Evolutionary conservation across 2,329 filamentous ascomycete species (phyloP), one percentile per base, ranked within the genome.

Genomic region (Sclerotinia borealis): DNA sequence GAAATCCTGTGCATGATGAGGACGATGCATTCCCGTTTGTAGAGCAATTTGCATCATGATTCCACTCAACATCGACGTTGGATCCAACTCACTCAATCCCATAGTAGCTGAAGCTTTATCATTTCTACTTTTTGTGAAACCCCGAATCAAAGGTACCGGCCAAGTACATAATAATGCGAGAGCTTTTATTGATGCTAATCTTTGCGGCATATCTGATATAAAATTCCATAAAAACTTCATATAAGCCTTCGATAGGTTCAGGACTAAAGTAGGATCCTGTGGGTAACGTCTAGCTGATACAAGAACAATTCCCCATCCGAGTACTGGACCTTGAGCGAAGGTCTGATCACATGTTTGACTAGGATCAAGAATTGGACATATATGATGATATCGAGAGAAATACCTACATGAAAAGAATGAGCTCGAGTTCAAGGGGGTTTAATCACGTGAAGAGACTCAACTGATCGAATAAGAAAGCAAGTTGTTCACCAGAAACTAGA

Each of bases 261-360:
- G 36, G 8, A 88, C 77, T 29, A 88, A 75, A 15, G 76, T 77
- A 0, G 80, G 76, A 65, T 87, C 84, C 9, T 76, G 72, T 22
- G 80, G 79, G 66, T 83, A 88, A 55, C 85, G 81, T 43, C 86
- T 81, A 41, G 85, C 81, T 13, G 85, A 85, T 45, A 87, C 80
- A 43, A 82, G 81, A 50, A 88, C 78, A 54, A 89, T 84, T 31
- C 84, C 84, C 86, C 86, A 89, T 73, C 88, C 88, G n/a, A 89
- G 78, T 7, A 89, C 75, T n/a, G 83, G 83, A 49, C 83, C 85
- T 39, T 81, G 76, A 17, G 79, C 78, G 67, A 83, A 83, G 72
- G 84, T 87, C 56, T 83, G 79, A 31, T 87, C 82, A 4, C 84
- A 80, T 10, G 78, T 75, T 64, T 79, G 77, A 8, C 79, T 73